A percentile compares a stretch with the other conserved stretches of the same genome.
Conservation (phyloP, 2,329 filamentous ascomycete species). For the Botrytis paeoniae region DNA sequence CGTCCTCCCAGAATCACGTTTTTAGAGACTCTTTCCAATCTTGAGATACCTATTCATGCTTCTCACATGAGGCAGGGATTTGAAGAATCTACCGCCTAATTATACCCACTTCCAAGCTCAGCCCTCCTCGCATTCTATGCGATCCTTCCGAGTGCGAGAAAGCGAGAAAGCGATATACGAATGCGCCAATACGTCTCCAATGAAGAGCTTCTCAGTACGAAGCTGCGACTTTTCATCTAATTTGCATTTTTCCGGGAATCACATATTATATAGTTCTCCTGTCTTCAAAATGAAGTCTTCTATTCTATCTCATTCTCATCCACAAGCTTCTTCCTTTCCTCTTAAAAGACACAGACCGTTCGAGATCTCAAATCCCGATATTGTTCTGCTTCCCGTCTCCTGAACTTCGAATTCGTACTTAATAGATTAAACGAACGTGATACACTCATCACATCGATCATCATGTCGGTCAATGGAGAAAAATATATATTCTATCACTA, state of each 20-base stretch:
- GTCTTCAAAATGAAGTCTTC: background rate
- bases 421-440: background rate
- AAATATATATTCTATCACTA: conserved; percentile 23
- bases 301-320: background rate
- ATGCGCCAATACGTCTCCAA: background rate
- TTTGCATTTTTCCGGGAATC: background rate
- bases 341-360: background rate
- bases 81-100: background rate
- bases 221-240: background rate
- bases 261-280: background rate
- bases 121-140: background rate
- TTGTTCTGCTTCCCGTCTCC: background rate
- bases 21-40: background rate
- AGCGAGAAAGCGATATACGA: background rate
- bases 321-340: background rate
- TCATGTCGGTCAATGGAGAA: background rate
- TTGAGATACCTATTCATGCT: background rate
- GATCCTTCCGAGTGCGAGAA: background rate
- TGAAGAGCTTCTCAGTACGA: background rate
- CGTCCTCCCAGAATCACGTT: background rate
- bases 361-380: background rate
- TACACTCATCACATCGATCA: background rate
- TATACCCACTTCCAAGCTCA: background rate
- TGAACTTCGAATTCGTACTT: background rate
- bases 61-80: background rate